Base-by-base conservation (phyloP, 140 eudicot species). In the Senecio squalidus region DNA sequence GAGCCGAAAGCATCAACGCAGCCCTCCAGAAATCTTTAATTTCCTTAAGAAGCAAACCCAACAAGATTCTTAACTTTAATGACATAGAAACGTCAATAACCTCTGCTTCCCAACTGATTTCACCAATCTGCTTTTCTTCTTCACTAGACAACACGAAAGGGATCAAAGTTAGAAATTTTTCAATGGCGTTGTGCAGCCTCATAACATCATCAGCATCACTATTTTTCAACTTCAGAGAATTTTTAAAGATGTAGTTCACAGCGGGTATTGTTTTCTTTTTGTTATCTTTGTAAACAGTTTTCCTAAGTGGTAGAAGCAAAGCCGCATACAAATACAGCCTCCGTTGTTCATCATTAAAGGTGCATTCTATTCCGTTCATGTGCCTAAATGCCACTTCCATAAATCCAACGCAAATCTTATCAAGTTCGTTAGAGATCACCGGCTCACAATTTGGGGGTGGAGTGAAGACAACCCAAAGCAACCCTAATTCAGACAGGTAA, bases 11-110 rank as follows among this genome's bases (percentile, higher is more conserved):
- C 74, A 87, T 43, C 55, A 92, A 70, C 5, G 89, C 82, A 41
- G 71, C 74, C 55, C 85, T 88, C 98, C 98, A 92, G 22, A 83
- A 84, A 58, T 81, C 93, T 54, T 84, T 92, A 39, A 92, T 87
- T 47, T 92, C 98, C 76, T 84, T 78, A 13, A 92, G 72, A 60
- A 87, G 67, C 80, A 84, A 71, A 6, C 98, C 96, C 82, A 58
- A 57, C 71, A 76, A 81, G 64, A 91, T 55, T 31, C 94, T 69
- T 46, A 58, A 65, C 53, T 79, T 77, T 64, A 82, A 60, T 9
- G 78, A 60, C 45, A 47, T 56, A 47, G 82, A 74, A 43, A 88
- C 85, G 64, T 87, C 93, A 18, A 82, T 71, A 22, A 67, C 15
- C 20, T 75, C 81, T 8, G 49, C 65, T 55, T 64, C 80, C 88